These are phyloP conservation scores for Lentinula sp. DNA, from an alignment of 768 basidiomycete genomes.

Conservation along the genomic window DNA sequence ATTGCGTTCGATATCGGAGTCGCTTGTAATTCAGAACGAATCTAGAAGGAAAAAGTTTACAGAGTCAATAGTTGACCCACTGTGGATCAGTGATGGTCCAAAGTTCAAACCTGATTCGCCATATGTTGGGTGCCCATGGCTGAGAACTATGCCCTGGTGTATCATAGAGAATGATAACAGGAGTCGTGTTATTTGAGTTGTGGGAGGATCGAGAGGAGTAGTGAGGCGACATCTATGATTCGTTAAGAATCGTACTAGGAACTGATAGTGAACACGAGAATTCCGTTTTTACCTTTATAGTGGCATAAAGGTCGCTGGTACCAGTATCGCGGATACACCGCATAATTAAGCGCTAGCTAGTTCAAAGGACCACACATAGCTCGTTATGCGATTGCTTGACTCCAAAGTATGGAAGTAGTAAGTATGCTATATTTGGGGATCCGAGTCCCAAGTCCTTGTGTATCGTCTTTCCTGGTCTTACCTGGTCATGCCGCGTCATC, in stretches of 20 bases:
- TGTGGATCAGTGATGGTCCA: no score
- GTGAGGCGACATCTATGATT: not conserved
- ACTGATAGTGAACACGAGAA: not conserved
- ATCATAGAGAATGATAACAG: conserved; percentile 58
- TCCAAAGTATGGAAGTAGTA: not conserved
- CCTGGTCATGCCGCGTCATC: not conserved
- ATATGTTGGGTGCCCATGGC: conserved; percentile 75
- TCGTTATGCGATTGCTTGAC: not conserved
- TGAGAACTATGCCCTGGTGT: conserved; percentile 53
- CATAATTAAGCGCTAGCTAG: not conserved
- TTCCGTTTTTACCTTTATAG: not conserved
- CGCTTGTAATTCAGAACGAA: conserved; percentile 73
- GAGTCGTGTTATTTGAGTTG: not conserved
- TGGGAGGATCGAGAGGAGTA: not conserved
- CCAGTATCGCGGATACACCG: not conserved
- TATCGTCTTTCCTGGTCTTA: not conserved
- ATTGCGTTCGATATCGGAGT: conserved; percentile 61
- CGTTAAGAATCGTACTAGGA: not conserved
- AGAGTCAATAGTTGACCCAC: not conserved
- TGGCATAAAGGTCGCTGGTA: not conserved
- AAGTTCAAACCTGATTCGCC: conserved; percentile 64
- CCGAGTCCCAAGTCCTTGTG: no score
- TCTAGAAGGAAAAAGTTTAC: conserved; percentile 23
- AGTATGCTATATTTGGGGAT: no score
- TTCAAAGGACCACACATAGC: not conserved